Percentiles rank a stretch among this genome's conserved stretches.
These are phyloP conservation scores for Lasiosphaeriaceae sp. DNA, from an alignment of 495 filamentous ascomycete species.

Conservation along the genomic window DNA sequence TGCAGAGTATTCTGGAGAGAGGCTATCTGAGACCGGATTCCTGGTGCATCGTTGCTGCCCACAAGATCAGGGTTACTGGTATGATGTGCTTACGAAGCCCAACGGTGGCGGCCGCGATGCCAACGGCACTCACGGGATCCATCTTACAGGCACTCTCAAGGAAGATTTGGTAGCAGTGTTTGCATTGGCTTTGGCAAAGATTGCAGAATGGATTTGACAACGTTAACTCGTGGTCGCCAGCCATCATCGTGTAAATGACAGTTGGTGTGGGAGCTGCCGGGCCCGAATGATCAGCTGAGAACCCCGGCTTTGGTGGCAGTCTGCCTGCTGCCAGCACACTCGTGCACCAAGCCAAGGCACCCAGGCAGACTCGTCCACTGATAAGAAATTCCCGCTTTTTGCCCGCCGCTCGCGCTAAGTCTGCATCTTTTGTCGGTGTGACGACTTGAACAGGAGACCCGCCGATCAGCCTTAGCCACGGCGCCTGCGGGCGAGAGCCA, in stretches of 20 bases:
- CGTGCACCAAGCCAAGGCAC: background rate
- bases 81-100: background rate
- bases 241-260: background rate
- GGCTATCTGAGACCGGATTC: too few relatives aligned
- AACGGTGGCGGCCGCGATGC: background rate
- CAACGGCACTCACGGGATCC: background rate
- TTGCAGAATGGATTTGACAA: background rate
- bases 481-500: background rate
- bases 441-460: too few relatives aligned
- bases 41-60: too few relatives aligned
- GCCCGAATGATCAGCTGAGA: background rate
- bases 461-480: background rate
- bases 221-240: background rate
- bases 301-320: background rate
- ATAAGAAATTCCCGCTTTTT: background rate
- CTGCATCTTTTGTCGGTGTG: background rate
- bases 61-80: too few relatives aligned
- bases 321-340: background rate
- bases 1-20: too few relatives aligned
- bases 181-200: background rate
- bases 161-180: background rate
- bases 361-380: background rate
- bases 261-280: background rate
- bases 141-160: background rate
- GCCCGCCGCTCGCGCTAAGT: background rate